Base-by-base conservation (phyloP, 2,329 filamentous ascomycete species). In the Lachnellula willkommii region DNA sequence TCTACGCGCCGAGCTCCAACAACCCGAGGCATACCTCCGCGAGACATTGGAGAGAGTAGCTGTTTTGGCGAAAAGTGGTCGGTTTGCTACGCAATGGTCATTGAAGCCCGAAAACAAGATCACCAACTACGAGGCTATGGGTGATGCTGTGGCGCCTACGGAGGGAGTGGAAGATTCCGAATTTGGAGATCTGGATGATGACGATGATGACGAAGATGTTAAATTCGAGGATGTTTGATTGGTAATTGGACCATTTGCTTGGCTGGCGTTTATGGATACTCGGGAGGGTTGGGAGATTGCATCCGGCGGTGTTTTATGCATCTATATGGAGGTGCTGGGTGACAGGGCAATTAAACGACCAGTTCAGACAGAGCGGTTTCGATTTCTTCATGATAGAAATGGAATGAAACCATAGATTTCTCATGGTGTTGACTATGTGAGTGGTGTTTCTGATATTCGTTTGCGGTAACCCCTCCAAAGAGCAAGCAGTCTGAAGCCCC, bases 21-120 rank as follows among this genome's bases (percentile, higher is more conserved):
- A 99, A 73, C 94, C 94, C 1, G 94, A 97, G 70, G 85, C 88
- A n/a, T 97, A 92, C 71, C 82, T 99, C 59, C 90, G 93, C 53
- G 84, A 94, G 69, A 87, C 86, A 1, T 75, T 99, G 63, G 88
- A 92, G 60, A 85, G 90, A 68, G 83, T 97, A 57, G 93, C 90
- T 0, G 83, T 88, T 20, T 75, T 96, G 58, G 86, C 95, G 69
- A 89, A 91, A 71, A 87, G 84, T 47, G 93, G 93, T 26, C 81
- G 84, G 3, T 96, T 95, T 69, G 87, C 89, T 51, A 93, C 91
- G 70, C 86, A 87, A 63, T 97, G 91, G 85, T 87, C 87, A 64
- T 74, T 96, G 55, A 90, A 87, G 70, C 78, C 82, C 2, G 87
- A 90, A 68, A 87, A 88, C 58, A 82, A 72, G 64, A 75, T 79